Conservation (phyloP, 176 grass and related monocot species). For the Ensete ventricosum region DNA sequence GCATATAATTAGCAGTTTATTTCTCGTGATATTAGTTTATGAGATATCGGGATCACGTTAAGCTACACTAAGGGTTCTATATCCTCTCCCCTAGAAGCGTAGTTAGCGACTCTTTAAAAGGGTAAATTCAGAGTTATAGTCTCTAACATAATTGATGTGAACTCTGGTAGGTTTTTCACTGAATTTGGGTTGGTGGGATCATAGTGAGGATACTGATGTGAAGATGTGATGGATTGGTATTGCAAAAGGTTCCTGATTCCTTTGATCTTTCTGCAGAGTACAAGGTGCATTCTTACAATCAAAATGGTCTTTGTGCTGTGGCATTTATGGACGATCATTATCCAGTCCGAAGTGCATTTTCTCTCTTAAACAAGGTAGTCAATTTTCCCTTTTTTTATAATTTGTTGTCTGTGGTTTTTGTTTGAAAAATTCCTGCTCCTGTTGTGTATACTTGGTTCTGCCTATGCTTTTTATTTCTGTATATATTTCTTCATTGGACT, state of each 20-base stretch:
- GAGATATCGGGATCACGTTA: not conserved
- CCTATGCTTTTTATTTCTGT: no score
- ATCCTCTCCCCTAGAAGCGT: no score
- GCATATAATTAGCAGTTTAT: not conserved
- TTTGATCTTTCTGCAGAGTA: conserved; percentile 33
- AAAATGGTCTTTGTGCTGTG: conserved; percentile 43
- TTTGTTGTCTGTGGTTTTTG: not conserved
- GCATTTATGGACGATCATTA: conserved; percentile 57
- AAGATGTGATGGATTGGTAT: not conserved
- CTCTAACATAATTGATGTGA: no score
- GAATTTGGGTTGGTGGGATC: no score
- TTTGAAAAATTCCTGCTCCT: not conserved
- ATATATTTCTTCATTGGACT: no score
- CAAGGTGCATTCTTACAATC: conserved; percentile 57
- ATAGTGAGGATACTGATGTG: not conserved
- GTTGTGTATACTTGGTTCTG: not conserved
- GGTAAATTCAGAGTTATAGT: not conserved
- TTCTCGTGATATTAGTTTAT: not conserved
- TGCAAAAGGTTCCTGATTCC: not conserved
- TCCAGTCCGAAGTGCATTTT: conserved; percentile 54
- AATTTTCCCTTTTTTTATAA: not conserved
- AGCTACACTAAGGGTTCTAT: no score
- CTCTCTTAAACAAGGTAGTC: conserved; percentile 33
- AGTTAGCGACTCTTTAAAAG: no score
- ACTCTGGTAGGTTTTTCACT: no score